Base-by-base conservation (phyloP, 176 grass and related monocot species). In the Olyra latifolia region DNA sequence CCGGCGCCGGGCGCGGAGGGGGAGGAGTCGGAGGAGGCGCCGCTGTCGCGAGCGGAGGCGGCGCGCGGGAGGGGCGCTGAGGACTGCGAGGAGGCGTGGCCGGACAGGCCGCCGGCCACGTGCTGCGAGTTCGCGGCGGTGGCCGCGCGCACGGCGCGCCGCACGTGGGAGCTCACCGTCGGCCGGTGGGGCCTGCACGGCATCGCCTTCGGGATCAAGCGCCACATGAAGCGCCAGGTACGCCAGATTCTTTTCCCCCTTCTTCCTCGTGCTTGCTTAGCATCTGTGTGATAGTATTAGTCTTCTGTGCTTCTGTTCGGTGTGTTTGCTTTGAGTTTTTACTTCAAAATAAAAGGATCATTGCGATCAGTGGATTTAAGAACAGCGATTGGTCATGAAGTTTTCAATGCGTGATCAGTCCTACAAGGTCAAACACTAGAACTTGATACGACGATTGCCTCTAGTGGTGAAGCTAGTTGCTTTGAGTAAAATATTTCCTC, bases 211-310 rank as follows among this genome's bases (percentile, higher is more conserved):
- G 88, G 88, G 66, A 85, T 94, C 82, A 94, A 83, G 60, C 83
- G 80, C 71, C 91, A 88, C 63, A 94, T 94, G 88, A 91, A 82
- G 74, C 81, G 75, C 13, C 91, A 94, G 91, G 91, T 90, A 23
- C 30, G 53, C 27, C 17, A 44, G 82, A 35, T 53, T 1, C 35
- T 62, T 32, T 2, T 5, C 1, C 4, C 56, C 44, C 25, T 20
- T 24, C 12, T 25, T 7, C 20, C 10, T 20, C 52, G 22, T 29
- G 60, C 22, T 28, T 43, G 6, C 20, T 35, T 5, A 10, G 35
- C 32, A 35, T 4, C 47, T 27, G 4, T 3, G 52, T 6, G 57
- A 7, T 14, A 19, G 22, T 46, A 9, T n/a, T 39, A 4, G 16
- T 49, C 8, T 17, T 7, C 8, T 23, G 11, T 79, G 15, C 27